Conservation (phyloP, 2,329 filamentous ascomycete genomes). For the Botrytis medusae region DNA sequence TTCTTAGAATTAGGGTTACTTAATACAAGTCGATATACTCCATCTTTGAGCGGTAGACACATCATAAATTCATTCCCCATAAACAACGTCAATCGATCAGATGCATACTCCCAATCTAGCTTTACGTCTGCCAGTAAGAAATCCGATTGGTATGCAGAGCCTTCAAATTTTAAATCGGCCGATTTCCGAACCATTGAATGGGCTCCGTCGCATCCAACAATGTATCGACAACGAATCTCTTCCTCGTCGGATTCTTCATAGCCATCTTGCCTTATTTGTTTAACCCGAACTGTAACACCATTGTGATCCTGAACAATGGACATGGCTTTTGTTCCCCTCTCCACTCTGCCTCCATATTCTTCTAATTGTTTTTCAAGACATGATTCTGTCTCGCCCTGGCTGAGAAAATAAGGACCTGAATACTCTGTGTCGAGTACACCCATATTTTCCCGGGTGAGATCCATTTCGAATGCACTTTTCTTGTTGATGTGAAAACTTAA, state of each 20-base stretch:
- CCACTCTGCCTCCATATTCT: constrained; percentile 35
- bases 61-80: constrained; percentile 43
- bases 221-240: constrained; percentile 44
- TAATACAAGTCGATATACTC: constrained; percentile 37
- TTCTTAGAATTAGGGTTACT: constrained; percentile 25
- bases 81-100: constrained; percentile 27
- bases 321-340: constrained; percentile 39
- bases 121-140: constrained; percentile 49
- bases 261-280: constrained; percentile 24
- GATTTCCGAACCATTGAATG: constrained; percentile 49
- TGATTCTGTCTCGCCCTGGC: constrained; percentile 42
- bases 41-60: constrained; percentile 40
- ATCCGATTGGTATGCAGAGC: constrained; percentile 45
- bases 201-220: constrained; percentile 54
- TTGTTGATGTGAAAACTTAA: constrained; percentile 43
- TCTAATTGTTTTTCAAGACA: constrained; percentile 38
- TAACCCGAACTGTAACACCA: constrained; percentile 37
- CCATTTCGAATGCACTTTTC: constrained; percentile 38
- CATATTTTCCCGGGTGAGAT: constrained; percentile 35
- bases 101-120: constrained; percentile 29
- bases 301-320: constrained; percentile 37
- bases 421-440: constrained; percentile 38
- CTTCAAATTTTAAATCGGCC: constrained; percentile 44
- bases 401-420: constrained; percentile 38
- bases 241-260: constrained; percentile 32